Conservation (phyloP, 139 green algal species). For the Yamagishiella unicocca region DNA sequence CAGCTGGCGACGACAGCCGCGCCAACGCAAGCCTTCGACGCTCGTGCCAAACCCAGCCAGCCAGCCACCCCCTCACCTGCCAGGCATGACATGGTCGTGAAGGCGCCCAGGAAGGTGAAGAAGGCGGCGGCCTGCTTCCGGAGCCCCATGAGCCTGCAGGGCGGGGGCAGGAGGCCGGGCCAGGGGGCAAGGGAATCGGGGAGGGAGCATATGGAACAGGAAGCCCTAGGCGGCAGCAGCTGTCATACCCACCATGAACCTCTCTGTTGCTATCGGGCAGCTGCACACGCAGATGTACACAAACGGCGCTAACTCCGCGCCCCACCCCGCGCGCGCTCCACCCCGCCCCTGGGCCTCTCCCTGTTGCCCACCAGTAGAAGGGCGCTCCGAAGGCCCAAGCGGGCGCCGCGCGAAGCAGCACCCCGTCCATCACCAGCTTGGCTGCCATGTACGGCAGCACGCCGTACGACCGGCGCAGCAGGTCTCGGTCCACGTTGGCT, state of each 20-base stretch:
- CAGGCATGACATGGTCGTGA: constrained; percentile 67
- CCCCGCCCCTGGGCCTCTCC: no score
- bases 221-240: no score
- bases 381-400: constrained; percentile 69
- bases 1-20: no score
- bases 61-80: no score
- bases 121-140: constrained; percentile 48
- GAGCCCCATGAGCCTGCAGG: constrained; percentile 68
- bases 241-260: no score
- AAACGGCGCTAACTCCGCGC: neutral
- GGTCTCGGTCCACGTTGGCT: constrained; percentile 25
- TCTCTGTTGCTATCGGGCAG: no score
- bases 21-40: no score
- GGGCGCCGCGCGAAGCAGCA: constrained; percentile 83
- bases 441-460: constrained; percentile 64
- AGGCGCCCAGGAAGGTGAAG: constrained; percentile 73
- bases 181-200: no score
- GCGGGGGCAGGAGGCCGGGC: no score
- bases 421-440: constrained; percentile 71
- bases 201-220: no score
- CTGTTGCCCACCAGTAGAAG: constrained; percentile 81
- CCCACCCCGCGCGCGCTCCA: neutral
- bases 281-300: neutral
- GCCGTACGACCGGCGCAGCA: constrained; percentile 32
- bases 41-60: no score